Evolutionary conservation across 2,329 filamentous ascomycete species (phyloP).

Genomic region (Alternaria arbusti): DNA sequence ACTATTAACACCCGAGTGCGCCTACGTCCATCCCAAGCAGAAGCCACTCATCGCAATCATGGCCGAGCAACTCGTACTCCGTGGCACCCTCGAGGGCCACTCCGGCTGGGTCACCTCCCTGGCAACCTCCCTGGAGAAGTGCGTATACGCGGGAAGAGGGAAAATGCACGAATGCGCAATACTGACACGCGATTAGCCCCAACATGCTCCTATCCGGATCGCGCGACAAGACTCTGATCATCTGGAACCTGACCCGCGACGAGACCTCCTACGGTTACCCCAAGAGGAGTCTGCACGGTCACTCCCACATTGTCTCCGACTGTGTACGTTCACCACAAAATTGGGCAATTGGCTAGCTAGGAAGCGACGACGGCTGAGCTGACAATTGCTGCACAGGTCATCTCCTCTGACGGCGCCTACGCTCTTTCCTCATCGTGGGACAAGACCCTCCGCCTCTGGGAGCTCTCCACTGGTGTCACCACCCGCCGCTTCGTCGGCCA

Average conservation of each 20-base stretch:
- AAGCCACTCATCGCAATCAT: slow-evolving; percentile 60
- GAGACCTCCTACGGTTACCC: slow-evolving; percentile 98
- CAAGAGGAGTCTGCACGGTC: slow-evolving; percentile 97
- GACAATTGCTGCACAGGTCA: slow-evolving; percentile 70
- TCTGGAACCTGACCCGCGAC: slow-evolving; percentile 99
- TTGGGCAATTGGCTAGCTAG: slow-evolving; percentile 35
- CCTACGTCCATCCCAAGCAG: slow-evolving; percentile 40
- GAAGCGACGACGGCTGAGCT: slow-evolving; percentile 35
- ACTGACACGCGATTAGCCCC: slow-evolving; percentile 66
- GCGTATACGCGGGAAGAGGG: slow-evolving; percentile 20
- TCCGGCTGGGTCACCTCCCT: slow-evolving; percentile 99
- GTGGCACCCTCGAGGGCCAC: slow-evolving; percentile 98
- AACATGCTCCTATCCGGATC: slow-evolving; percentile 99
- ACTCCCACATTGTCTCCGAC: slow-evolving; percentile 99
- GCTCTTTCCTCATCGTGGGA: slow-evolving; percentile 99
- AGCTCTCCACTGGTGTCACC: slow-evolving; percentile 95
- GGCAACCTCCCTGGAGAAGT: slow-evolving; percentile 99
- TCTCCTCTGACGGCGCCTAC: slow-evolving; percentile 99
- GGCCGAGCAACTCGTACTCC: slow-evolving; percentile 94
- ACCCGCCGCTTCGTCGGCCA: slow-evolving; percentile 98
- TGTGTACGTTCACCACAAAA: slow-evolving; percentile 73
- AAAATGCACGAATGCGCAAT: slow-evolving; percentile 21
- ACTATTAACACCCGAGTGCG: slow-evolving; percentile 38
- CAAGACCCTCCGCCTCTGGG: slow-evolving; percentile 99
- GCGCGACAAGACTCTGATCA: slow-evolving; percentile 99